Base-by-base conservation (phyloP, 306 rosid species). In the Gillenia trifoliata region DNA sequence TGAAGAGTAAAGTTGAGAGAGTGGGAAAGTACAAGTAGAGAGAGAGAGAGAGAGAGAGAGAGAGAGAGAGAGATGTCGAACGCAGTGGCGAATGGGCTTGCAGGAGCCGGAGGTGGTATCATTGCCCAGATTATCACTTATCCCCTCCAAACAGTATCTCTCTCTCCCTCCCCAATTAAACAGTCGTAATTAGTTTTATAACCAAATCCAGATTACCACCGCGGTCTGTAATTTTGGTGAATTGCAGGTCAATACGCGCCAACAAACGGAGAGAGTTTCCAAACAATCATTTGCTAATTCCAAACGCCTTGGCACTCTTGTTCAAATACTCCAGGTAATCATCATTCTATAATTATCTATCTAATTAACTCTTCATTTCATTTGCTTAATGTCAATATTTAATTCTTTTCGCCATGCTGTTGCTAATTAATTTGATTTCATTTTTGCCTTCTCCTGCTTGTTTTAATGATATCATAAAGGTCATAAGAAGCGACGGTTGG, bases 61-160 rank as follows among this genome's bases (percentile, higher is more conserved):
- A 0, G 20, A 49, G 6, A 47, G 2, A 16, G 13, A 15, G 15
- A 62, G 16, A 90, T 83, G 90, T 74, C 94, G 36, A 88, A 88
- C 80, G 96, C 96, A 23, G 64, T 88, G 54, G 93, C 93, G 22
- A 91, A 91, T 77, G 96, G 96, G 16, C 60, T 91, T 60, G 96
- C 96, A 1, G 93, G 96, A 47, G 96, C 96, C 8, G 96, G 96
- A 47, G 93, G 89, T 6, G 96, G 96, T 49, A 91, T 91, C 10
- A 80, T 91, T 72, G 96, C 96, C 54, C 96, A 91, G 85, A 87
- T 91, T n/a, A 78, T 91, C 41, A 91, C 96, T 80, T 91, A 88
- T 84, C 96, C 96, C 57, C 92, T 91, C 68, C 96, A 88, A 83
- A 78, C 93, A 75, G 96, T 90, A 77, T 47, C 20, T 9, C 41